Base-by-base conservation (phyloP, 2,329 filamentous ascomycete genomes). In the Penicillium sp. region DNA sequence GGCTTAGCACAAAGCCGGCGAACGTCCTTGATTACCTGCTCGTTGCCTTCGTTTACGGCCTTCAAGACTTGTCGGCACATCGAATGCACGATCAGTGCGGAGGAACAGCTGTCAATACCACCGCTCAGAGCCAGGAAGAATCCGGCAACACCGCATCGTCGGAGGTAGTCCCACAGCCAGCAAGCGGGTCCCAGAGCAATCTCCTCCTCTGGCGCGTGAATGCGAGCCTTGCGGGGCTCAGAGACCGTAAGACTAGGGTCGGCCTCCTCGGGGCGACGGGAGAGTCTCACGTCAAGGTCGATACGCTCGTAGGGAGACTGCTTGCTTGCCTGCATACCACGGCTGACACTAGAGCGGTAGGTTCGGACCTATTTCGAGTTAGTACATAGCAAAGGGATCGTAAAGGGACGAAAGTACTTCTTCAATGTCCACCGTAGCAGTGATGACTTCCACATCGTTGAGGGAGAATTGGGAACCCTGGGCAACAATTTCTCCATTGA, bases 351-450 rank as follows among this genome's bases (percentile, higher is more conserved):
- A 56, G 62, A 72, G 13, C 71, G 72, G 58, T 72, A 78, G 22
- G 70, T 73, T 58, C 70, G 72, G 71, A 60, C 85, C 82, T 8
- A 49, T 13, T 17, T 2, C 2, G 10, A 5, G 13, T 65, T 42
- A 68, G 47, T 24, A 37, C 35, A 8, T 7, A 24, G 50, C 10
- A 24, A 6, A 35, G 37, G 1, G 13, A 37, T 17, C 26, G 35
- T 35, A 33, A 83, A 88, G 33, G 2, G 12, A 24, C 1, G 83
- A 79, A 35, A 89, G 80, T 6, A 94, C 89, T 65, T 91, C 88
- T 69, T 94, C 91, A 1, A 91, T 79, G 68, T 91, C 88, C 7
- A 91, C 81, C 0, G 87, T 90, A 2, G 88, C 89, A 5, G 83
- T 85, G 19, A 89, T 77, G 4, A 91, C 87, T 68, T 91, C 88